phyloP scores from a whole-genome alignment of 805 yeast genomes.

The Schwanniomyces pseudopolymorphus region DNA sequence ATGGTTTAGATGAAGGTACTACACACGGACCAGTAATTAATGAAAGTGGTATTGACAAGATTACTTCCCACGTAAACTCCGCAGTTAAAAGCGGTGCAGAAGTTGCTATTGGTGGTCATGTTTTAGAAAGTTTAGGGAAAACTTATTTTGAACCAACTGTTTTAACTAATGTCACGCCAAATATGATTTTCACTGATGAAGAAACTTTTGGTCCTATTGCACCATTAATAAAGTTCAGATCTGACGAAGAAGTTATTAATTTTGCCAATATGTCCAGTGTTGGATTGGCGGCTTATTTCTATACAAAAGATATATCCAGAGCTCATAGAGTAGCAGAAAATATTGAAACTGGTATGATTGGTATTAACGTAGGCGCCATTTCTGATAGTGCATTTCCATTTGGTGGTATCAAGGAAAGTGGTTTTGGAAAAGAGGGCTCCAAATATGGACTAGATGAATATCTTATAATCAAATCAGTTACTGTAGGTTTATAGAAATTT shows the following conservation, averaged over 20 bases:
- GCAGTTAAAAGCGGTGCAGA: slow-evolving; percentile 58
- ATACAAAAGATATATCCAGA: slow-evolving; percentile 30
- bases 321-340: slow-evolving; percentile 10
- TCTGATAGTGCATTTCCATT: slow-evolving; percentile 55
- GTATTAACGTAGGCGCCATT: slow-evolving; percentile 69
- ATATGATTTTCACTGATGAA: slow-evolving; percentile 44
- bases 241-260: slow-evolving; percentile 43
- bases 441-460: neutral
- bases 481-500: neutral
- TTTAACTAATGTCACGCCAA: slow-evolving; percentile 42
- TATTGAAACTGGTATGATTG: slow-evolving; percentile 65
- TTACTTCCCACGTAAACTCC: slow-evolving; percentile 40
- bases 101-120: slow-evolving; percentile 45
- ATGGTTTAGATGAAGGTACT: slow-evolving; percentile 42
- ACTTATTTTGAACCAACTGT: slow-evolving; percentile 47
- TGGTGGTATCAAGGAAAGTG: slow-evolving; percentile 37
- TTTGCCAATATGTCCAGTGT: slow-evolving; percentile 44
- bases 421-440: slow-evolving; percentile 36
- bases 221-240: slow-evolving; percentile 41
- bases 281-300: slow-evolving; percentile 49
- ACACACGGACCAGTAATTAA: slow-evolving; percentile 60
- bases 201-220: slow-evolving; percentile 58
- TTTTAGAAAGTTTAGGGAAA: slow-evolving; percentile 20
- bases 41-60: slow-evolving; percentile 44
- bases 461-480: neutral